Evolutionary conservation across 1,284 basidiomycete genomes (phyloP), one percentile per base, ranked within the genome.

Genomic region (Ceratobasidium sp.): DNA sequence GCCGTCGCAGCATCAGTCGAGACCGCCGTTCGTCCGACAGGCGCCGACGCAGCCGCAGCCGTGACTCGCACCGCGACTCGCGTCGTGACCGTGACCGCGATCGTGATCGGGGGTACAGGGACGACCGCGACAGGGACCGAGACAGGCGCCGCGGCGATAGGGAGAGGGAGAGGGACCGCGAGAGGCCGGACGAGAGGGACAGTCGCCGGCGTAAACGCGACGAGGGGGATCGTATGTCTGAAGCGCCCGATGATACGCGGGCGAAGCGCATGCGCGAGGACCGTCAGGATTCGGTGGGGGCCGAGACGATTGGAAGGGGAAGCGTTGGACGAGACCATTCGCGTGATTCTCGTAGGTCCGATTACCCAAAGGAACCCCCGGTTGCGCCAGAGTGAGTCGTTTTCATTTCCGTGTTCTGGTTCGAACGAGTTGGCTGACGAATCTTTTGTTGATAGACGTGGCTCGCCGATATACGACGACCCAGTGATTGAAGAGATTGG

Each of bases 391-490:
- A 82, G 85, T 84, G 80, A 85, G 85, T 38, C 20, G 23, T 20
- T 52, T n/a, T n/a, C 33, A 6, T n/a, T 52, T 17, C 28, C 26
- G 38, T 52, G 56, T 12, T 69, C 61, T 54, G 20, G 23, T 67
- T 46, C 12, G 23, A 23, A 54, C 62, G 44, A n/a, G 42, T 56
- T 54, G 74, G 40, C 54, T 46, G 54, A 42, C 28, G 52, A 15
- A 23, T 64, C 26, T 42, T 46, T 42, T 26, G 20, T 28, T 33
- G n/a, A 38, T 50, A 93, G 92, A 81, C 90, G 93, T 61, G 87
- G 89, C 44, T 95, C 94, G 10, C 93, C 94, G 28, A 88, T 88
- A 26, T 95, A 95, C 82, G 92, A 93, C 64, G 86, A 87, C 20
- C 88, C 89, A n/a, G 64, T 73, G 17, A 78, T 79, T 42, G 92